Percentiles rank a stretch among this genome's conserved stretches.
phyloP scores from a whole-genome alignment of 257 asterid genomes.

The Salvia hispanica region DNA sequence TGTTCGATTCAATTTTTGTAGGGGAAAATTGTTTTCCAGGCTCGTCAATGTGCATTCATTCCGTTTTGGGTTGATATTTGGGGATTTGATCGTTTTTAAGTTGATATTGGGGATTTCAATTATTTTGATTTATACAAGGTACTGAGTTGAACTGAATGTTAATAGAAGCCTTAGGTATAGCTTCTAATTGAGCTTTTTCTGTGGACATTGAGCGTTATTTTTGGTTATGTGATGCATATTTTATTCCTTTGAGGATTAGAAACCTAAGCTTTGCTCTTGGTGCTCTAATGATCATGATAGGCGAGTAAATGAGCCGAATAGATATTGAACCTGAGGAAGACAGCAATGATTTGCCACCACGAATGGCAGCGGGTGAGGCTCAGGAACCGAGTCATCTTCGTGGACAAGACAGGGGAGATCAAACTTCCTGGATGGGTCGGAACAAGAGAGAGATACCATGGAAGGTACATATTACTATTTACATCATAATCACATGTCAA shows the following conservation, averaged over 20 bases:
- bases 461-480: constrained; percentile 45
- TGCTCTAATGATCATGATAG: constrained; percentile 37
- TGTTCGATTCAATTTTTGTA: constrained; percentile 32
- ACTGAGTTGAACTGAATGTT: constrained; percentile 8
- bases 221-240: background rate
- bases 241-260: background rate
- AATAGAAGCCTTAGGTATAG: constrained; percentile 6
- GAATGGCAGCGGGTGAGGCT: constrained; percentile 38
- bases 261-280: constrained; percentile 5
- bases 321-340: constrained; percentile 53
- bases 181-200: constrained; percentile 18
- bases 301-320: constrained; percentile 53
- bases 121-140: background rate
- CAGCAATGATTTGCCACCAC: constrained; percentile 37
- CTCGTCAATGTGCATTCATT: background rate
- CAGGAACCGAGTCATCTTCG: constrained; percentile 39
- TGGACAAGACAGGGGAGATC: constrained; percentile 47
- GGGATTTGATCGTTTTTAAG: constrained; percentile 13
- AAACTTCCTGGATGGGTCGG: constrained; percentile 31
- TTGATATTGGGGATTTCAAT: background rate
- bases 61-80: constrained; percentile 10
- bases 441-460: constrained; percentile 34
- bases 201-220: constrained; percentile 13
- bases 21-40: constrained; percentile 25
- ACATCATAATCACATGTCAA: background rate